Evolutionary conservation across 148 eudicot species (phyloP).

Genomic region (Dysphania ambrosioides): DNA sequence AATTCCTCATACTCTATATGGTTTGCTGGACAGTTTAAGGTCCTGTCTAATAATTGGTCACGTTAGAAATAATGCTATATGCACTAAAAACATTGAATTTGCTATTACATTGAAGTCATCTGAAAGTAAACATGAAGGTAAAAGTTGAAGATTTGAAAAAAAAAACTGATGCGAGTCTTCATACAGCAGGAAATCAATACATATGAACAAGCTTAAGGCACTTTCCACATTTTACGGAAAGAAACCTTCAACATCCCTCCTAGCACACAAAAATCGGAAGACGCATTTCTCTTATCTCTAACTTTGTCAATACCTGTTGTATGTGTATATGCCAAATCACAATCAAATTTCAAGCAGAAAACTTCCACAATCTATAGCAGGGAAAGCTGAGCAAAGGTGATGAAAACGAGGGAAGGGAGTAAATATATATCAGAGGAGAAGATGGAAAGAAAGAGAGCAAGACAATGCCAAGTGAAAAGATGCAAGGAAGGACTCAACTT

Average conservation of each 20-base stretch:
- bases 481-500: not conserved
- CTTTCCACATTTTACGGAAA: not conserved
- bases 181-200: not conserved
- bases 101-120: not conserved
- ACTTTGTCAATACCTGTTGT: not conserved
- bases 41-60: not conserved
- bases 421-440: not conserved
- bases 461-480: not conserved
- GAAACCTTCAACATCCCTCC: not conserved
- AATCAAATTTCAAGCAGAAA: not conserved
- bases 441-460: not conserved
- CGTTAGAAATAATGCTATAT: not conserved
- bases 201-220: not conserved
- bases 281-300: not conserved
- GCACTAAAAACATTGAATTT: not conserved
- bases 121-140: not conserved
- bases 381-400: not conserved
- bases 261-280: not conserved
- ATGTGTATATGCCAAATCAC: not conserved
- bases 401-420: not conserved
- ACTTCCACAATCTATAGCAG: not conserved
- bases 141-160: not conserved
- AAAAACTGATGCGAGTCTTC: not conserved
- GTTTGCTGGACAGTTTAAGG: not conserved
- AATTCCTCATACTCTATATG: not conserved